Base-by-base conservation (phyloP, 768 basidiomycete genomes). In the Termitomyces sp. region DNA sequence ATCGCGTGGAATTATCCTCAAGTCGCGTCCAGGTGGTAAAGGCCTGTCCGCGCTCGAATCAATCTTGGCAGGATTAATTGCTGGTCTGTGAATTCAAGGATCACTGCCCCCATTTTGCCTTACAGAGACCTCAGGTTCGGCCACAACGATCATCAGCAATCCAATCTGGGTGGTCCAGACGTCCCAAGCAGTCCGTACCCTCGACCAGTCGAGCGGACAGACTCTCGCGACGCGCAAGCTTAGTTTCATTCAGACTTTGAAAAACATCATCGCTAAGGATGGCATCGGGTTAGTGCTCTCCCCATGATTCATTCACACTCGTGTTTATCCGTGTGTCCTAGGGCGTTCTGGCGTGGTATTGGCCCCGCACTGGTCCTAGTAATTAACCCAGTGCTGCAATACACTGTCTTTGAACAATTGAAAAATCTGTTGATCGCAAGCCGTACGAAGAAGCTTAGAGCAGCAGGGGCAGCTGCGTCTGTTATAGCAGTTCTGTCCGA, bases 81-180 rank as follows among this genome's bases (percentile, higher is more conserved):
- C 95, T 57, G 94, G 94, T 85, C 62, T 66, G 69, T 12, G 1
- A 26, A 6, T 48, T n/a, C 50, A 33, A 23, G 7, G 19, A 12
- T 49, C 17, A 33, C 21, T 7, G 4, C 19, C 21, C 5, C 12
- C 40, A 1, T 35, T 10, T 31, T 21, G 49, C 33, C 38, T 53
- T n/a, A 56, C 33, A 14, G 12, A 35, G 12, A 35, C 15, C n/a
- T 19, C 61, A 92, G 95, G 94, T 40, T 88, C 89, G 43, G 89
- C 89, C 11, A 97, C 96, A 3, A 89, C 93, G 3, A 71, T 96
- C 60, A 79, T 91, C 60, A 89, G 85, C 68, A 98, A 98, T 71
- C 96, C 96, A 3, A 88, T 98, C 58, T 99, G 97, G 97, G 94
- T 97, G 48, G 78, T 98, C 21, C 94, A 98, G 68, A 94, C 93